These are phyloP conservation scores for Yamadazyma sp. DNA, from an alignment of 805 yeast genomes.

Conservation along the genomic window DNA sequence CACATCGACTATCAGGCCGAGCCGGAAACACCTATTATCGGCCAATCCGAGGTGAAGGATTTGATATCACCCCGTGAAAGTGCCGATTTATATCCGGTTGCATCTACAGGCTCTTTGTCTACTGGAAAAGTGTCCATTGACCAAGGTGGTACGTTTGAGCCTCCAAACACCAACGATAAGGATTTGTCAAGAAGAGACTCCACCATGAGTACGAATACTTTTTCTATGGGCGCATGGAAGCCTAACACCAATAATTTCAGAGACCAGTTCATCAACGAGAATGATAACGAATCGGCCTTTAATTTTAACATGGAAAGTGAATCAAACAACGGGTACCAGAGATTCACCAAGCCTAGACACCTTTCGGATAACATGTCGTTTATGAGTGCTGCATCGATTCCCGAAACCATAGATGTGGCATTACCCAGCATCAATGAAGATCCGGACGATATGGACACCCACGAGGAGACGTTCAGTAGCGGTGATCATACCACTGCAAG, in stretches of 20 bases:
- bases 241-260: conserved; percentile 54
- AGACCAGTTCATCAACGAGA: conserved; percentile 48
- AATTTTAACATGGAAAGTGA: conserved; percentile 24
- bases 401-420: conserved; percentile 40
- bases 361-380: conserved; percentile 23
- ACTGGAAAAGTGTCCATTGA: conserved; percentile 28
- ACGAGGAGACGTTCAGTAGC: conserved; percentile 16
- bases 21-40: background rate
- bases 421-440: conserved; percentile 39
- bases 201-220: conserved; percentile 33
- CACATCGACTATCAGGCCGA: background rate
- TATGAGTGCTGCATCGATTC: conserved; percentile 34
- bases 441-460: conserved; percentile 19
- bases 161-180: conserved; percentile 9
- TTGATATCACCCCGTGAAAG: background rate
- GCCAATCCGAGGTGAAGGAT: background rate
- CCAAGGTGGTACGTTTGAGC: conserved; percentile 16
- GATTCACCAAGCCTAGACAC: conserved; percentile 31
- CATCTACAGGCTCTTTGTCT: conserved; percentile 30
- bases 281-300: conserved; percentile 37
- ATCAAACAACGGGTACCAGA: conserved; percentile 23
- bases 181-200: conserved; percentile 32
- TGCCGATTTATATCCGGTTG: conserved; percentile 20
- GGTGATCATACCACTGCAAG: conserved; percentile 7
- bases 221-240: conserved; percentile 56